These are phyloP conservation scores for Pseudogymnoascus pannorum DNA, from an alignment of 2,329 filamentous ascomycete genomes.

Conservation along the genomic window DNA sequence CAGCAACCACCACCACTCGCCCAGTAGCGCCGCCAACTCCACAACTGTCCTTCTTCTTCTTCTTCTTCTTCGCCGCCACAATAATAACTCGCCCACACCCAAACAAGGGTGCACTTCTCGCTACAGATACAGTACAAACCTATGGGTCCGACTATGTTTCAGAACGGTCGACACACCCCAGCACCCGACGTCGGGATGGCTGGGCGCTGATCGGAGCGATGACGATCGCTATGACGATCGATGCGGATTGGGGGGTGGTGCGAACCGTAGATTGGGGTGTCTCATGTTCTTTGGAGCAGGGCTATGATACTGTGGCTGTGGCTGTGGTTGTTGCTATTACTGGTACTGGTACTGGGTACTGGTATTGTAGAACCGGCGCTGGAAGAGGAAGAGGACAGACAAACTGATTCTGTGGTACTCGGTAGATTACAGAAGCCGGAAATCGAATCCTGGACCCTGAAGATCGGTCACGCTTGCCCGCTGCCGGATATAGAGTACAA, in stretches of 20 bases:
- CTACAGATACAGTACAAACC: neutral
- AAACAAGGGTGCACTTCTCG: too few relatives aligned
- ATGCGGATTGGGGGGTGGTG: neutral
- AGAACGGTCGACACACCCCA: neutral
- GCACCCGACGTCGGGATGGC: neutral
- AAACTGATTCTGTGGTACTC: too few relatives aligned
- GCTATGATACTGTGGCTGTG: too few relatives aligned
- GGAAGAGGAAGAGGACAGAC: too few relatives aligned
- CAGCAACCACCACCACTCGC: too few relatives aligned
- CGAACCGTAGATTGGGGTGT: neutral
- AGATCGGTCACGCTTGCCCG: neutral
- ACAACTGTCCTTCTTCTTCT: too few relatives aligned
- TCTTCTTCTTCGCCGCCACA: neutral
- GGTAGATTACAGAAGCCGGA: neutral
- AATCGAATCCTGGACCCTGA: neutral
- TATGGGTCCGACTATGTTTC: neutral
- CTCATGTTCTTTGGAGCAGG: neutral
- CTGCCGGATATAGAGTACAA: too few relatives aligned
- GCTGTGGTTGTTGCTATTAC: too few relatives aligned
- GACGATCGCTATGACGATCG: conserved; percentile 3
- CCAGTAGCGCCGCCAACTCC: neutral
- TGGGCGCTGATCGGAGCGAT: neutral
- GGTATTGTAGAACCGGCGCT: too few relatives aligned
- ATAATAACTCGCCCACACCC: neutral
- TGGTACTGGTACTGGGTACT: too few relatives aligned